These are phyloP conservation scores for Nakazawaea ishiwadae DNA, from an alignment of 805 yeast species.

Conservation along the genomic window DNA sequence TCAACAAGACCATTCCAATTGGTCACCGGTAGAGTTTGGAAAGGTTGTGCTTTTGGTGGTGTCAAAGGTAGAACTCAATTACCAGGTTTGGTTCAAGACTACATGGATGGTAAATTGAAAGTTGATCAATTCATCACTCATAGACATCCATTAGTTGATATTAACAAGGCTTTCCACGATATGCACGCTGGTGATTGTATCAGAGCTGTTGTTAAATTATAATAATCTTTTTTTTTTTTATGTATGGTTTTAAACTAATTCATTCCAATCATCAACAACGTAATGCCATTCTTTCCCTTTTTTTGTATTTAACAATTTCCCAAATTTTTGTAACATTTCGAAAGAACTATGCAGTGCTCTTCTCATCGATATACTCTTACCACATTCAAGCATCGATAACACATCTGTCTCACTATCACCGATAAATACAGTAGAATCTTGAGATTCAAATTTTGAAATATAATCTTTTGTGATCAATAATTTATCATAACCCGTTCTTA, in stretches of 20 bases:
- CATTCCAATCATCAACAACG: constrained; percentile 16
- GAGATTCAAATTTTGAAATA: constrained; percentile 12
- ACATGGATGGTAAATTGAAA: constrained; percentile 73
- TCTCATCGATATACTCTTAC: constrained; percentile 41
- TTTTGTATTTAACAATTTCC: not conserved
- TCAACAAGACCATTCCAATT: constrained; percentile 97
- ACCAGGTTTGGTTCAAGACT: constrained; percentile 85
- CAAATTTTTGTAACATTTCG: constrained; percentile 3
- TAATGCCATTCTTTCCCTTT: constrained; percentile 2
- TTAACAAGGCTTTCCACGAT: constrained; percentile 89
- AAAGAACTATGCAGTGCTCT: constrained; percentile 18
- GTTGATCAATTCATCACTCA: constrained; percentile 96
- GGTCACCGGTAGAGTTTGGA: constrained; percentile 98
- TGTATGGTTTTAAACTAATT: constrained; percentile 19
- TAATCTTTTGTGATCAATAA: constrained; percentile 21
- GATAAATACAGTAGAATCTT: constrained; percentile 34
- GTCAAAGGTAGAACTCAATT: constrained; percentile 96
- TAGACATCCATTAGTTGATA: constrained; percentile 69
- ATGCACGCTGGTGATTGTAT: constrained; percentile 93
- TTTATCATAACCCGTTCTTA: constrained; percentile 57
- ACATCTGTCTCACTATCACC: constrained; percentile 66
- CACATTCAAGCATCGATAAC: constrained; percentile 41
- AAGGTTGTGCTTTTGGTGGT: constrained; percentile 99
- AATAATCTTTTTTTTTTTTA: not conserved
- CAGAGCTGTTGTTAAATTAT: constrained; percentile 74